Base-by-base conservation (phyloP, 257 asterid genomes). In the Henckelia pumila region DNA sequence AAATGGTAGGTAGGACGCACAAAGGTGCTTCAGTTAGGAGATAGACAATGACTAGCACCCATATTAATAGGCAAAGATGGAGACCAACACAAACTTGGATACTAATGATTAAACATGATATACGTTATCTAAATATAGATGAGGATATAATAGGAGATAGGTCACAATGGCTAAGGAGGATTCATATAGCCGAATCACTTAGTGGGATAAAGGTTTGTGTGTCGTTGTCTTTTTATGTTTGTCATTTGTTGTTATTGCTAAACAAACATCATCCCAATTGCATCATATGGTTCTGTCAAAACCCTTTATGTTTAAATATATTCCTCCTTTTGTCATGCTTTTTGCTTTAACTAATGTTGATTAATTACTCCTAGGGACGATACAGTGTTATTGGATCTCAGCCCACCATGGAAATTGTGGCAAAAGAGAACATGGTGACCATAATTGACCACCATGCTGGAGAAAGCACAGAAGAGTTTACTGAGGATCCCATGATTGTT, bases 311-410 rank as follows among this genome's bases (percentile, higher is more conserved):
- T 40, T 19, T 56, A 61, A 21, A 23, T 28, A 21, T 32, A 59
- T 33, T 47, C 71, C 65, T 56, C 33, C 20, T 33, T 67, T 53
- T 64, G 5, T 44, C 11, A 37, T 63, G 28, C 57, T 7, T 56
- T 29, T 63, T 75, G 64, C 69, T 71, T 63, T 74, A 73, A 68
- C 73, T 77, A 58, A 77, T 75, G 59, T 60, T 64, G 67, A 74
- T 57, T 72, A 53, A 70, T 70, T 71, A 70, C 33, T 84, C 76
- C 69, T 81, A 92, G 98, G 98, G 98, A 58, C 81, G 98, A 40
- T 92, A 78, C 72, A 92, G 98, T 78, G 93, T 92, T 56, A 67
- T 92, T 82, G 97, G 98, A 69, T 93, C 98, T 76, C 98, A 88
- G 78, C 98, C 98, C 26, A 78, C 94, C 5, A 88, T 92, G 98